phyloP scores from a whole-genome alignment of 805 yeast genomes.

The Sugiyamaella valdiviana region DNA sequence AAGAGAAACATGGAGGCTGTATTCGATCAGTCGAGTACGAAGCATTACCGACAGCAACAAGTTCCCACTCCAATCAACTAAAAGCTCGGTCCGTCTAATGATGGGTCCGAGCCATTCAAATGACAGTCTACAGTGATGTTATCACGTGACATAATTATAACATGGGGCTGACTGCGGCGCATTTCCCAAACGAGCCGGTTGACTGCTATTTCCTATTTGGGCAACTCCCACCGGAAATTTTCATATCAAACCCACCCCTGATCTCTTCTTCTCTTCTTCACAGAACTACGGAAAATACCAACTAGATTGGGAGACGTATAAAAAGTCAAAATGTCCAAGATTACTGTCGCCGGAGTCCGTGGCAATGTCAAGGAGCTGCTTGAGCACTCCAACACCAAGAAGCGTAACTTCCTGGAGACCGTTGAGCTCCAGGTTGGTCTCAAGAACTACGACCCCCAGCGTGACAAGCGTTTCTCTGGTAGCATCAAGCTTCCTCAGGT shows the following conservation, averaged over 20 bases:
- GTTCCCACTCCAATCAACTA: too few species aligned
- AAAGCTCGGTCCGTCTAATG: too few species aligned
- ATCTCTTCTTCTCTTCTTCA: slow-evolving; percentile 7
- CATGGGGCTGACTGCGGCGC: too few species aligned
- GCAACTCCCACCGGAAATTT: neutral
- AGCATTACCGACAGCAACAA: too few species aligned
- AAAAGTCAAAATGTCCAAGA: slow-evolving; percentile 45
- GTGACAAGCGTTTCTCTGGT: slow-evolving; percentile 99
- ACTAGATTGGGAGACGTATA: slow-evolving; percentile 22
- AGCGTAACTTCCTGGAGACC: slow-evolving; percentile 99
- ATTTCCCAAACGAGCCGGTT: too few species aligned
- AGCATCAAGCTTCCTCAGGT: slow-evolving; percentile 95
- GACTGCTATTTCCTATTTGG: slow-evolving; percentile 4
- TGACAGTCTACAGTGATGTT: too few species aligned
- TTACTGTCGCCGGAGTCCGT: slow-evolving; percentile 90
- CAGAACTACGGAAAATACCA: slow-evolving; percentile 18
- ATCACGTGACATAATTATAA: too few species aligned
- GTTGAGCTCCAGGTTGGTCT: slow-evolving; percentile 99
- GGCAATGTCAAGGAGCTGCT: slow-evolving; percentile 90
- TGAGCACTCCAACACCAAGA: slow-evolving; percentile 88
- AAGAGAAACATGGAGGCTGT: too few species aligned
- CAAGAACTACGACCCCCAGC: slow-evolving; percentile 99
- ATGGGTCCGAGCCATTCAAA: too few species aligned
- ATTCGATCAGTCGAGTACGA: too few species aligned
- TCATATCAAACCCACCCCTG: neutral